Evolutionary conservation across 495 filamentous ascomycete genomes (phyloP).

Genomic region (Apiosordaria backusii): DNA sequence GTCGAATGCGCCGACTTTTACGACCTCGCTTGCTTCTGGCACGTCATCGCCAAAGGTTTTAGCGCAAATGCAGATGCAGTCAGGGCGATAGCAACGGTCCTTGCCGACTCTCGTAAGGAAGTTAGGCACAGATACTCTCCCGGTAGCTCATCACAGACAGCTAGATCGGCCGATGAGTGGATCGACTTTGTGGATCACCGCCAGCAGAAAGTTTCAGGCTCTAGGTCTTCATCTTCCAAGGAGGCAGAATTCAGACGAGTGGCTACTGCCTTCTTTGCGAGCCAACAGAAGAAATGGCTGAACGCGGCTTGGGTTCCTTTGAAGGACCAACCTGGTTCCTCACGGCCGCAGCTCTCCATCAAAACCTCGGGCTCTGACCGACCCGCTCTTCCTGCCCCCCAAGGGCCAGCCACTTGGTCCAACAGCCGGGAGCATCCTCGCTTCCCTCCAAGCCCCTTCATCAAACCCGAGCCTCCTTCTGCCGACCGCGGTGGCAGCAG

Average conservation of each 20-base stretch:
- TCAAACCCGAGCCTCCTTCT: no score
- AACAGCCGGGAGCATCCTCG: no score
- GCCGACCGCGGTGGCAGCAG: neutral
- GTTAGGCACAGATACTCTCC: constrained; percentile 5
- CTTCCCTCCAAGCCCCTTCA: no score
- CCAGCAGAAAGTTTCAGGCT: neutral
- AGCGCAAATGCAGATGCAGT: constrained; percentile 12
- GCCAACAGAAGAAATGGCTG: constrained; percentile 12
- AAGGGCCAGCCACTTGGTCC: no score
- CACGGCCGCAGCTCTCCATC: neutral
- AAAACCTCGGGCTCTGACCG: no score
- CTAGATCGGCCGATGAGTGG: constrained; percentile 25
- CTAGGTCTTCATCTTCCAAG: neutral
- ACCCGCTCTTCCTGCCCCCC: no score
- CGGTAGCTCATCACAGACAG: constrained; percentile 16
- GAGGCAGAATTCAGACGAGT: constrained; percentile 4
- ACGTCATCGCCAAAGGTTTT: constrained; percentile 15
- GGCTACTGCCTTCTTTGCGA: constrained; percentile 14
- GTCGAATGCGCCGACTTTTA: constrained; percentile 12
- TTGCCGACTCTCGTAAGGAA: constrained; percentile 21
- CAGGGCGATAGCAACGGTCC: constrained; percentile 9
- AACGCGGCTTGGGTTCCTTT: constrained; percentile 18
- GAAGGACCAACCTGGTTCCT: neutral
- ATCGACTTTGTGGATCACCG: constrained; percentile 23
- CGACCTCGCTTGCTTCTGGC: constrained; percentile 20